Conservation (phyloP, 2,329 filamentous ascomycete genomes). For the Ascochyta fabae region DNA sequence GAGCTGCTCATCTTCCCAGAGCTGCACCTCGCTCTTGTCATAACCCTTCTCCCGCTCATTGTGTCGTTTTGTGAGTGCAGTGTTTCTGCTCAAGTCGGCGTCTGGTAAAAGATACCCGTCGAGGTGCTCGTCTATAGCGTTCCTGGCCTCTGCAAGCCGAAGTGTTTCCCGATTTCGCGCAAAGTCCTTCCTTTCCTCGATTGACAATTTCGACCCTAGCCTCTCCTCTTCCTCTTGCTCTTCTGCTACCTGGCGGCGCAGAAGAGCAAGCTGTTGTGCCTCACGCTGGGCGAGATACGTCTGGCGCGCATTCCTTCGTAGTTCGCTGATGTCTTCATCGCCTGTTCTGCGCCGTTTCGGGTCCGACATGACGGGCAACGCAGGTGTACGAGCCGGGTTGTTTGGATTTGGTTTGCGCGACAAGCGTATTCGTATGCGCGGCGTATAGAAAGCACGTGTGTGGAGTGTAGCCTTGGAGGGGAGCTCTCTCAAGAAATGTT, state of each 20-base stretch:
- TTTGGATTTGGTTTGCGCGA: background rate
- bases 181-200: conserved; percentile 85
- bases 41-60: conserved; percentile 88
- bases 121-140: conserved; percentile 86
- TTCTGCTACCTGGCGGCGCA: conserved; percentile 88
- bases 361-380: conserved; percentile 29
- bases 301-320: conserved; percentile 84
- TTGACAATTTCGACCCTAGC: conserved; percentile 72
- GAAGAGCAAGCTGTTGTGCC: conserved; percentile 80
- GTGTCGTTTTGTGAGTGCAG: conserved; percentile 85
- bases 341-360: conserved; percentile 38
- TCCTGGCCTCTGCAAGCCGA: conserved; percentile 80
- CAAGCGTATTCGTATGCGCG: background rate
- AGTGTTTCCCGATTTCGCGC: conserved; percentile 81
- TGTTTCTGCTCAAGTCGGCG: conserved; percentile 85
- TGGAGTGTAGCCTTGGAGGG: conserved; percentile 7
- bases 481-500: conserved; percentile 8
- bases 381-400: background rate
- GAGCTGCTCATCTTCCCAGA: conserved; percentile 92
- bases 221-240: conserved; percentile 79
- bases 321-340: conserved; percentile 65
- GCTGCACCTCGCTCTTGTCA: conserved; percentile 91
- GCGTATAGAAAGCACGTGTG: background rate
- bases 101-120: conserved; percentile 94
- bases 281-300: conserved; percentile 95